Base-by-base conservation (phyloP, 495 filamentous ascomycete species). In the Annulohypoxylon maeteangense region DNA sequence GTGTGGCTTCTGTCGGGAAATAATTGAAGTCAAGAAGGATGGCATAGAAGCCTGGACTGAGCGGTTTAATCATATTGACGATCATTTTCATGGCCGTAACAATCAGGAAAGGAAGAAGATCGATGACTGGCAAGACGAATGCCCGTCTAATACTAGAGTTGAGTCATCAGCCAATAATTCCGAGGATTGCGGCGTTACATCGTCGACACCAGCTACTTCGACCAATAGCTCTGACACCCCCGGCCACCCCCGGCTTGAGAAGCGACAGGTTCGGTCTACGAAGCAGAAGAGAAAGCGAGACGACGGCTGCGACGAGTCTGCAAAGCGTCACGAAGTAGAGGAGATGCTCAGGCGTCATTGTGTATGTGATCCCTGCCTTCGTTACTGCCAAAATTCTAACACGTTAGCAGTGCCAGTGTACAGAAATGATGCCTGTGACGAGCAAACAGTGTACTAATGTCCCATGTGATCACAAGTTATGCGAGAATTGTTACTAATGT, bases 21-120 rank as follows among this genome's bases (percentile, higher is more conserved):
- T 89, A 6, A 81, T 94, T 10, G 74, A 81, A 14, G 81, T 94
- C 12, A 78, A 84, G 38, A 83, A 82, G 16, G 78, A 82, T 7
- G 87, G 87, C 0, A 69, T 85, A 2, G 86, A 84, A 14, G 91
- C 89, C 0, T 89, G 87, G 86, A 88, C 91, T 59, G 91, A 93
- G 75, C 85, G 95, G 3, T 95, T 93, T 75, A 88, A 95, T 75
- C 95, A 98, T 78, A 94, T 97, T 50, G 94, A 93, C 67, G 82
- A 89, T 57, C 94, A 97, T 75, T 94, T 92, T 54, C 81, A 78
- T 38, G 85, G 85, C 11, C 77, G 78, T 27, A 71, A 75, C 18
- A 70, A 61, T 11, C 48, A 47, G 23, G 51, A 8, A 0, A 74
- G 75, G 68, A 78, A 57, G 31, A 68, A 77, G 10, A 83, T 81